Base-by-base conservation (phyloP, 768 basidiomycete genomes). In the Rhizopogon roseolus region DNA sequence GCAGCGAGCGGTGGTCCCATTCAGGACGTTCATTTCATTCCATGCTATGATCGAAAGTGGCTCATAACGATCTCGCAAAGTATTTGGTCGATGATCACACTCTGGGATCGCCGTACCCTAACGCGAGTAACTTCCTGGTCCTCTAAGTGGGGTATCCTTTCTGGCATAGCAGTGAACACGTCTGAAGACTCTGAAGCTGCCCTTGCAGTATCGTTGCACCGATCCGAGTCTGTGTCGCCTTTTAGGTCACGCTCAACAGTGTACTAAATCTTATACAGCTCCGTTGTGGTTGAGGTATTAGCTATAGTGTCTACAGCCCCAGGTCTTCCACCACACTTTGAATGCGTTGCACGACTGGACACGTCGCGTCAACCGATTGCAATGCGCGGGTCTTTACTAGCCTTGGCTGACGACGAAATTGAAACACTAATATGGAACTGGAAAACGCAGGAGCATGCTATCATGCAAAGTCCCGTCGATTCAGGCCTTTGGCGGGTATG, bases 341-440 rank as follows among this genome's bases (percentile, higher is more conserved):
- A 65, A 22, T 57, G 66, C 2, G 54, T 73, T 9, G 60, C 56
- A 37, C 71, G 67, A 6, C 57, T 84, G 27, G 54, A 70, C 5
- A 78, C 79, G 5, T 57, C 62, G 1, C 72, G 77, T 54, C 75
- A 66, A 54, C 83, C 81, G 0, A 66, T 84, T 7, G 66, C 74
- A 1, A 62, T 88, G 14, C 60, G 69, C 2, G 83, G 81, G 2
- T 75, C 82, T 49, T 34, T 83, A 5, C 61, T 87, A 3, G 82
- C 79, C 0, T 64, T 85, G 36, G 76, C 79, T 49, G 81, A 88
- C 54, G 75, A 82, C 45, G 62, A 67, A 13, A 71, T 75, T 0
- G 74, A 76, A 49, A 81, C 81, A 0, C 65, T 74, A n/a, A 67
- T 87, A 41, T 72, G 74, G 62, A 78, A 88, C 57, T 85, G 82